Evolutionary conservation across 106 monocot genomes (phyloP).

Genomic region (Acorus gramineus): DNA sequence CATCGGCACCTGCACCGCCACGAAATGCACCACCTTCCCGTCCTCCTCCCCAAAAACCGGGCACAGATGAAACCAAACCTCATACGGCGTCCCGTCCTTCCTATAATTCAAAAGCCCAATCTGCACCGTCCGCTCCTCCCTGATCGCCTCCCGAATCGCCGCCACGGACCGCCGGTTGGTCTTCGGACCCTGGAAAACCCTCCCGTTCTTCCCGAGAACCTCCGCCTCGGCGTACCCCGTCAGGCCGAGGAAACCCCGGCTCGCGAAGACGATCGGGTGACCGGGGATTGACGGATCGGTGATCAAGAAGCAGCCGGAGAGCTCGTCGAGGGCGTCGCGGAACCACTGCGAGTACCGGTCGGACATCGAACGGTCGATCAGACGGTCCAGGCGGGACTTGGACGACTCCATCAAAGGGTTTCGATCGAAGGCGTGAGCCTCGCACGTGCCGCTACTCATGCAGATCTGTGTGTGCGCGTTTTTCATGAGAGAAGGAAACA

Average conservation of each 20-base stretch:
- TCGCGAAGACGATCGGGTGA: slow-evolving; percentile 93
- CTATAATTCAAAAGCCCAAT: slow-evolving; percentile 63
- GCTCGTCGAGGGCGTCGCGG: slow-evolving; percentile 51
- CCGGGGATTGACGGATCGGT: slow-evolving; percentile 65
- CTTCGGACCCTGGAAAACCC: slow-evolving; percentile 73
- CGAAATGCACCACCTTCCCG: slow-evolving; percentile 61
- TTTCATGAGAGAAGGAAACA: too few relatives aligned
- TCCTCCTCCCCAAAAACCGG: slow-evolving; percentile 49
- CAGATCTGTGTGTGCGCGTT: too few relatives aligned
- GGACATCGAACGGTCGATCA: slow-evolving; percentile 39
- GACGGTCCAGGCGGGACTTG: neutral
- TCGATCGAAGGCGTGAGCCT: too few relatives aligned
- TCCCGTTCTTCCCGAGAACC: slow-evolving; percentile 62
- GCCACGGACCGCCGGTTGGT: slow-evolving; percentile 57
- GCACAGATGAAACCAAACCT: slow-evolving; percentile 69
- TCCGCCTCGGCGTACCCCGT: slow-evolving; percentile 48
- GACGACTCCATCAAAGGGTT: too few relatives aligned
- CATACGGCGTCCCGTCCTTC: slow-evolving; percentile 60
- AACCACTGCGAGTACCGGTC: slow-evolving; percentile 63
- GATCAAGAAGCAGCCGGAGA: slow-evolving; percentile 55
- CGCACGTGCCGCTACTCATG: too few relatives aligned
- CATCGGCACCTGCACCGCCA: slow-evolving; percentile 79
- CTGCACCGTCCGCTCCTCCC: slow-evolving; percentile 53
- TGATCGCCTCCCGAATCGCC: slow-evolving; percentile 72
- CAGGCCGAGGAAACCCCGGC: slow-evolving; percentile 56